Conservation (phyloP, 2,329 filamentous ascomycete genomes). For the Colletotrichum costaricense region DNA sequence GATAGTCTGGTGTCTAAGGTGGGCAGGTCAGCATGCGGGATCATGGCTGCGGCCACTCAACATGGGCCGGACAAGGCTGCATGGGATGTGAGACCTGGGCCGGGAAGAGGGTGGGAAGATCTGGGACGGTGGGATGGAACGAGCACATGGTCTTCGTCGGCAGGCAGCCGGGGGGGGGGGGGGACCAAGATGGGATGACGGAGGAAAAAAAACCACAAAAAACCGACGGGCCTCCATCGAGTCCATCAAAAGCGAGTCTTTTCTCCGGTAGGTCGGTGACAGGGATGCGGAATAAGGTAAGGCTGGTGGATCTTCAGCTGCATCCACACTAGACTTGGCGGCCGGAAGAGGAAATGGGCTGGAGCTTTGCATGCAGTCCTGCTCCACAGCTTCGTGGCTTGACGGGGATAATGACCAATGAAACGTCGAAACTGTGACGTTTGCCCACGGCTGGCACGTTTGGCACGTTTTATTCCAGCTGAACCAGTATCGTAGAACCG, state of each 20-base stretch:
- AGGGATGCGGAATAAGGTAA: slow-evolving; percentile 35
- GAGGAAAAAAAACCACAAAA: background rate
- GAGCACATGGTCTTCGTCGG: background rate
- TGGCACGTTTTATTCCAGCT: slow-evolving; percentile 29
- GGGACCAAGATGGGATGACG: slow-evolving; percentile 5
- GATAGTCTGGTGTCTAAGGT: background rate
- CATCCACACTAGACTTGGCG: slow-evolving; percentile 22
- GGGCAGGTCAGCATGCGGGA: background rate
- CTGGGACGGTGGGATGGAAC: slow-evolving; percentile 4
- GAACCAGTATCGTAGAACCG: slow-evolving; percentile 22
- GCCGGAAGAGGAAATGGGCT: slow-evolving; percentile 34
- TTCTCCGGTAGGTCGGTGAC: slow-evolving; percentile 3
- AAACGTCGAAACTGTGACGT: background rate
- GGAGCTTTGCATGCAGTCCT: slow-evolving; percentile 28
- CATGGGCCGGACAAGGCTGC: slow-evolving; percentile 20
- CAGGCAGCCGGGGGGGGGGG: background rate
- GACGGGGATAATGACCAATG: slow-evolving; percentile 22
- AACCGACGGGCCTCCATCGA: background rate
- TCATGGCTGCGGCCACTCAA: background rate
- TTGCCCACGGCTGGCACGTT: slow-evolving; percentile 6
- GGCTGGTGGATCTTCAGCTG: slow-evolving; percentile 33
- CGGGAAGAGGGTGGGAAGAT: slow-evolving; percentile 8
- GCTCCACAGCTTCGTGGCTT: slow-evolving; percentile 24
- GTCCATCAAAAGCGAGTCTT: background rate
- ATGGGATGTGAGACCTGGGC: slow-evolving; percentile 15